A percentile compares a stretch with the other conserved stretches of the same genome.
Conservation (phyloP, 2,329 filamentous ascomycete genomes). For the Aspergillus pseudonomiae region DNA sequence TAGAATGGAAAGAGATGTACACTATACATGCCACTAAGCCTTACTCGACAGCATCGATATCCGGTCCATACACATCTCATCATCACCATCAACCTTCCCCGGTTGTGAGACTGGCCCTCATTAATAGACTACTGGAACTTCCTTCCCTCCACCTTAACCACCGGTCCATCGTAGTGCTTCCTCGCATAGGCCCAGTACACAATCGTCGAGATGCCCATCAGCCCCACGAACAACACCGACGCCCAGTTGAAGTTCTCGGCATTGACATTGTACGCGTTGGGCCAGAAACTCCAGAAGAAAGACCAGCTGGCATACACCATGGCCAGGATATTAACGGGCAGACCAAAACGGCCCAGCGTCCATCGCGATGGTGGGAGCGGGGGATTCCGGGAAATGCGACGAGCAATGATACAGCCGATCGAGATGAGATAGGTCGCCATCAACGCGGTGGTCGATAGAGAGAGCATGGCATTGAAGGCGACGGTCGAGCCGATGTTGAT, state of each 20-base stretch:
- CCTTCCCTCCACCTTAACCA: conserved; percentile 14
- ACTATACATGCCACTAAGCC: too few species aligned
- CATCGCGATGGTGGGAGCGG: conserved; percentile 45
- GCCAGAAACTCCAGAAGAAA: conserved; percentile 54
- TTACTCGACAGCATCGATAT: too few species aligned
- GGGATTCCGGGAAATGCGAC: conserved; percentile 41
- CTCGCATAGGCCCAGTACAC: conserved; percentile 42
- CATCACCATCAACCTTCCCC: too few species aligned
- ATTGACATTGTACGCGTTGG: conserved; percentile 41
- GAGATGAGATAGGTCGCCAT: conserved; percentile 56
- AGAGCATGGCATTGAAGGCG: conserved; percentile 57
- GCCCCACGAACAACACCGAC: conserved; percentile 46
- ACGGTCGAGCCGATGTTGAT: conserved; percentile 57
- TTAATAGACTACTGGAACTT: not conserved
- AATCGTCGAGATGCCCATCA: conserved; percentile 43
- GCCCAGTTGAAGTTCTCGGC: conserved; percentile 55
- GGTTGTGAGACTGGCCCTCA: too few species aligned
- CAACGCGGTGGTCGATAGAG: conserved; percentile 51
- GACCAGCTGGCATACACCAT: conserved; percentile 48
- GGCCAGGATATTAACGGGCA: conserved; percentile 49
- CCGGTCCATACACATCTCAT: too few species aligned
- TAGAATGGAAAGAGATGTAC: too few species aligned
- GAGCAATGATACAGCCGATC: conserved; percentile 49
- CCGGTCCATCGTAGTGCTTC: conserved; percentile 35
- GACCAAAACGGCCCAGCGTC: conserved; percentile 48